Evolutionary conservation across 2,329 filamentous ascomycete genomes (phyloP).

Genomic region (Ophiosphaerella korrae): DNA sequence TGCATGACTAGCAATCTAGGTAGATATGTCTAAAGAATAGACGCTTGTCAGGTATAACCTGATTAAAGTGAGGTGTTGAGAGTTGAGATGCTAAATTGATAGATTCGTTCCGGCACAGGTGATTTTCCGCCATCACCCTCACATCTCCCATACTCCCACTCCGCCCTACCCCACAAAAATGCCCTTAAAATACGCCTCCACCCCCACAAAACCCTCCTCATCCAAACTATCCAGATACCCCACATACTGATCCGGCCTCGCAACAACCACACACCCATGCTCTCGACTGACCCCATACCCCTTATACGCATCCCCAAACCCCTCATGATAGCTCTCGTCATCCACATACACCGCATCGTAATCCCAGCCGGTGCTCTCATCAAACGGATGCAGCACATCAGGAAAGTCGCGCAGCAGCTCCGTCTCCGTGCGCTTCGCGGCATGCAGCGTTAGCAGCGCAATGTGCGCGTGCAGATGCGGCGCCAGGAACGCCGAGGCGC

Average conservation of each 20-base stretch:
- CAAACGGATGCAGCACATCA: conserved; percentile 51
- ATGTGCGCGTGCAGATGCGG: conserved; percentile 58
- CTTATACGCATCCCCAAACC: conserved; percentile 56
- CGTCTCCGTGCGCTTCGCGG: conserved; percentile 55
- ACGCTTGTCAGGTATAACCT: no score
- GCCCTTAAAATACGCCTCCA: conserved; percentile 41
- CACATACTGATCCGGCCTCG: conserved; percentile 72
- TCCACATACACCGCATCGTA: conserved; percentile 55
- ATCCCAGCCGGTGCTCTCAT: conserved; percentile 46
- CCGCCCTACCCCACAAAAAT: conserved; percentile 21
- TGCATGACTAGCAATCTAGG: no score
- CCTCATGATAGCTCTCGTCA: conserved; percentile 52
- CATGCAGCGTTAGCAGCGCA: conserved; percentile 67
- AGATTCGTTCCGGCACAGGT: conserved; percentile 45
- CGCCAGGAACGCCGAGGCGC: conserved; percentile 49
- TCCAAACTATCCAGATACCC: conserved; percentile 50
- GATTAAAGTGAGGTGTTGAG: no score
- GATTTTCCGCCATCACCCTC: conserved; percentile 37
- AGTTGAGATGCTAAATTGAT: no score
- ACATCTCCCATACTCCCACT: no score
- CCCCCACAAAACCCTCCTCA: conserved; percentile 30
- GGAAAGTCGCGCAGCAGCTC: conserved; percentile 51
- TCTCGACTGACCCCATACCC: conserved; percentile 63
- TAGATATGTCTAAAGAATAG: no score
- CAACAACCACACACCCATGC: conserved; percentile 62